Percentiles rank a stretch among this genome's conserved stretches.
These are phyloP conservation scores for Xerocomellus intermedius DNA, from an alignment of 768 basidiomycete genomes.

Conservation along the genomic window DNA sequence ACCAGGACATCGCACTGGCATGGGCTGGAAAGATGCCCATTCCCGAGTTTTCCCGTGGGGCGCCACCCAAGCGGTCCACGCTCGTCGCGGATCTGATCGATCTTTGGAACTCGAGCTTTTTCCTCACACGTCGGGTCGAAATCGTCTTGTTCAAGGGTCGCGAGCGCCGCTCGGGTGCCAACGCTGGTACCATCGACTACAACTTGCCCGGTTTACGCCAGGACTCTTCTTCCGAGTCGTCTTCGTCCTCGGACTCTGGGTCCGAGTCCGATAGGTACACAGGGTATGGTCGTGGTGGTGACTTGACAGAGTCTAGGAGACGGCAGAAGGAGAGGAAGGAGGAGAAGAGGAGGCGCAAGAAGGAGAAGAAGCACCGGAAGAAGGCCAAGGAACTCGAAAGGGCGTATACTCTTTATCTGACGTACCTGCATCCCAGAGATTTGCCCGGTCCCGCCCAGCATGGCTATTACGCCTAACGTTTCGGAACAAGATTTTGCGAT, in stretches of 20 bases:
- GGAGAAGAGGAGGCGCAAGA: slow-evolving; percentile 60
- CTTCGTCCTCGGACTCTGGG: slow-evolving; percentile 41
- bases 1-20: slow-evolving; percentile 67
- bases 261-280: slow-evolving; percentile 43
- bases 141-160: slow-evolving; percentile 77
- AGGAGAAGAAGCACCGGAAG: slow-evolving; percentile 61
- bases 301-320: slow-evolving; percentile 50
- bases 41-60: slow-evolving; percentile 47
- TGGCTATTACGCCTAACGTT: slow-evolving; percentile 27
- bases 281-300: slow-evolving; percentile 45
- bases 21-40: slow-evolving; percentile 79
- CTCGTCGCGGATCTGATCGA: slow-evolving; percentile 72
- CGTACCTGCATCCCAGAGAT: slow-evolving; percentile 43
- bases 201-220: slow-evolving; percentile 50
- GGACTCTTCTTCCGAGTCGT: slow-evolving; percentile 40
- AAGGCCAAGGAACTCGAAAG: slow-evolving; percentile 60
- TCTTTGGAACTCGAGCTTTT: slow-evolving; percentile 78
- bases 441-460: slow-evolving; percentile 24
- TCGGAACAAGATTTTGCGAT: not conserved
- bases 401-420: slow-evolving; percentile 62
- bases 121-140: slow-evolving; percentile 72
- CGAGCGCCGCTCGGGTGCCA: slow-evolving; percentile 70
- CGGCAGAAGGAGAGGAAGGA: slow-evolving; percentile 53
- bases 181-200: slow-evolving; percentile 53
- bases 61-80: slow-evolving; percentile 53